phyloP scores from a whole-genome alignment of 441 rosid species.

The Pelargonium myrrhifolium region DNA sequence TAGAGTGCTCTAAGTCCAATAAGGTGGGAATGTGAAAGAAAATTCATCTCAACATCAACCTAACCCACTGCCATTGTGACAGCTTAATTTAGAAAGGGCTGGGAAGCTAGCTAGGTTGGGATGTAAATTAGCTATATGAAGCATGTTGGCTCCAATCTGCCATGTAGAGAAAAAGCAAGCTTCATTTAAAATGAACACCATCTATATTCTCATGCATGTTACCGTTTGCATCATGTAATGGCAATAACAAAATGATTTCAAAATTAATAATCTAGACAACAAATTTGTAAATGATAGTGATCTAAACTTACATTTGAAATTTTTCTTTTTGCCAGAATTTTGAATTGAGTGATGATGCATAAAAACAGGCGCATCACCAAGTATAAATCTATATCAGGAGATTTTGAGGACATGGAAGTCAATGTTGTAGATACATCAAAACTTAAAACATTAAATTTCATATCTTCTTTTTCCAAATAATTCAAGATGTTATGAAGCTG shows the following conservation, averaged over 20 bases:
- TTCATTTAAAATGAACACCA: not conserved
- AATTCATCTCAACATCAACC: no score
- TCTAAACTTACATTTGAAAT: not conserved
- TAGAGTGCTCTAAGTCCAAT: no score
- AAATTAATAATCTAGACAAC: not conserved
- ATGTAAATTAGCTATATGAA: constrained; percentile 70
- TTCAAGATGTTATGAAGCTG: not conserved
- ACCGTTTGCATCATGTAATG: not conserved
- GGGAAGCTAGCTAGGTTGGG: no score
- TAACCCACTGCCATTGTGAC: no score
- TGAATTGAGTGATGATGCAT: no score
- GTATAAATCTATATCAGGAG: not conserved
- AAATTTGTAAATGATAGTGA: not conserved
- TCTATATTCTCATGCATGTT: not conserved
- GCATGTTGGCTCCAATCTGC: constrained; percentile 71
- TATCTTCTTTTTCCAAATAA: not conserved
- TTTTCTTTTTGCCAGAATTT: no score
- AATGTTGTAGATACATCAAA: not conserved
- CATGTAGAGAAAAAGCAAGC: constrained; percentile 18
- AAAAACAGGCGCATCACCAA: not conserved
- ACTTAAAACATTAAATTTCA: not conserved
- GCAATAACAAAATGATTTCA: not conserved
- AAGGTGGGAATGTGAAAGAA: no score
- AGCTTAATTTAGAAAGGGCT: no score
- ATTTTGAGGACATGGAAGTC: not conserved